Evolutionary conservation across 2,329 filamentous ascomycete genomes (phyloP), one percentile per base, ranked within the genome.

Genomic region (Trichoderma atroviride): DNA sequence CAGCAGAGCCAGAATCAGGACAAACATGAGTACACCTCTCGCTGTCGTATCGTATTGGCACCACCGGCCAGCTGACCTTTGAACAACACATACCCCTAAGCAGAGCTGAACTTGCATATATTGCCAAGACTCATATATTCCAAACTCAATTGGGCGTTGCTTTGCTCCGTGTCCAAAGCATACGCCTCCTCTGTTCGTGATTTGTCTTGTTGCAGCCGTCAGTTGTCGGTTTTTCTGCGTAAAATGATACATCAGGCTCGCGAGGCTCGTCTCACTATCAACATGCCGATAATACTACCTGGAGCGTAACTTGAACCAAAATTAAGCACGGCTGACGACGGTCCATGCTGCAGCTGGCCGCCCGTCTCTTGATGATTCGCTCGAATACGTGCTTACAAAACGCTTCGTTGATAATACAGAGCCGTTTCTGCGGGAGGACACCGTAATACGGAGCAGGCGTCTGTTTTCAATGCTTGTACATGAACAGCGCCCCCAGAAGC

Each of bases 211-310:
- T 56, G 50, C 50, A 64, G 24, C 61, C 43, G 70, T 73, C 71
- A 73, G 64, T 69, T 70, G 52, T 72, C 72, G 64, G 59, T 57
- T 68, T 53, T 68, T 53, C 29, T 40, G 24, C 16, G 43, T 70
- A 69, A 60, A 69, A 64, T 72, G 70, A 71, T 43, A 70, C 52
- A 70, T 73, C 71, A 71, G 56, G 55, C 70, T 35, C 57, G 31
- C 56, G 29, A 53, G 52, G 27, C 33, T 62, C 66, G 65, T 71
- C 67, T 70, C 57, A 62, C 57, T 68, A 24, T 68, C 37, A 57
- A 29, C 68, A 33, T 60, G 19, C 22, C 33, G 37, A 60, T 56
- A 22, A 60, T 56, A 22, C 19, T 27, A 66, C 63, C 37, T 50
- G 31, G 27, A 37, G 62, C 52, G 62, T 61, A 61, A 47, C 53